phyloP scores from a whole-genome alignment of 2,329 filamentous ascomycete species.

The Colletotrichum noveboracense region DNA sequence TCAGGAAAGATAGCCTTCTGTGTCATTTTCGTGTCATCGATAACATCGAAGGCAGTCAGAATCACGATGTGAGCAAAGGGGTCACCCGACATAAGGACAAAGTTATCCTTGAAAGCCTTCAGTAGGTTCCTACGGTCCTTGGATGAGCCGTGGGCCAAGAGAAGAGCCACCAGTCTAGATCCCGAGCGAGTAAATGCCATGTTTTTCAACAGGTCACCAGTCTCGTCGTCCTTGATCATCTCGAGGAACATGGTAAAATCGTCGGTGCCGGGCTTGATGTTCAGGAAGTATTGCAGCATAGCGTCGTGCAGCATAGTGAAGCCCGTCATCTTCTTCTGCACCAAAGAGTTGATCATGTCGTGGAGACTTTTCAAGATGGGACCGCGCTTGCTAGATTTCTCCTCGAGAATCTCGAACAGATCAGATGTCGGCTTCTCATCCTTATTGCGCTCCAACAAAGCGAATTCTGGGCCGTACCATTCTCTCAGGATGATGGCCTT shows the following conservation, averaged over 20 bases:
- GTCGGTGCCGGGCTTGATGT: constrained; percentile 75
- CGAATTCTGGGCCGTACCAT: constrained; percentile 96
- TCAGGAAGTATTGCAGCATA: constrained; percentile 95
- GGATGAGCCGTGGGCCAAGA: constrained; percentile 82
- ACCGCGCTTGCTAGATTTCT: constrained; percentile 82
- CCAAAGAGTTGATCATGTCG: constrained; percentile 86
- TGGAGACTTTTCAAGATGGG: constrained; percentile 86
- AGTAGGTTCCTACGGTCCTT: constrained; percentile 93
- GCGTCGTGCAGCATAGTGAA: constrained; percentile 99
- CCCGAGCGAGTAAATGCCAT: constrained; percentile 94
- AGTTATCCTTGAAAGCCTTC: constrained; percentile 87
- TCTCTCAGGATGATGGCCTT: constrained; percentile 86
- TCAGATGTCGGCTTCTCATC: constrained; percentile 66
- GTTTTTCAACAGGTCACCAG: constrained; percentile 90
- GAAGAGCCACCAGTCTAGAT: constrained; percentile 78
- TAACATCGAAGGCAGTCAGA: constrained; percentile 84
- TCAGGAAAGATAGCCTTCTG: constrained; percentile 88
- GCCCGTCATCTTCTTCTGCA: constrained; percentile 95
- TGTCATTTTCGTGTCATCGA: constrained; percentile 92
- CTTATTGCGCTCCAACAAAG: constrained; percentile 70
- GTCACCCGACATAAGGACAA: constrained; percentile 85
- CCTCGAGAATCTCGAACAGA: constrained; percentile 75
- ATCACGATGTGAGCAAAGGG: constrained; percentile 80
- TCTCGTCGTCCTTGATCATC: constrained; percentile 88
- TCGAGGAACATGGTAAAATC: constrained; percentile 90